Base-by-base conservation (phyloP, 805 yeast species). In the Brettanomyces nanus region DNA sequence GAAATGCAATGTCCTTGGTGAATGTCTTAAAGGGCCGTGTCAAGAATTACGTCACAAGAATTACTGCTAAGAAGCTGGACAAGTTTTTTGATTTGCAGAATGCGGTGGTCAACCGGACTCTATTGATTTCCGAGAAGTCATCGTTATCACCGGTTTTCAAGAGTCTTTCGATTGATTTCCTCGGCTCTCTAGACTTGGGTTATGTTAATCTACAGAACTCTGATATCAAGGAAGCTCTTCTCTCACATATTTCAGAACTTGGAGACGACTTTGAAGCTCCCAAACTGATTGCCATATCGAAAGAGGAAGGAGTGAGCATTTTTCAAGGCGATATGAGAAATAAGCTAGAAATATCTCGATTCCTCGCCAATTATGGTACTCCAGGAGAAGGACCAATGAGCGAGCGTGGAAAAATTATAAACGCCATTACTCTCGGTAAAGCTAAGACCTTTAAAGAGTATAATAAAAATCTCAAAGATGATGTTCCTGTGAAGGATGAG, bases 131-230 rank as follows among this genome's bases (percentile, higher is more conserved):
- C 1, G 63, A 67, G 32, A 69, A 69, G 36, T 63, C 61, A 17
- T 60, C 57, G 30, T 56, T 76, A 4, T 66, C 81, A 7, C 73
- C 86, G 1, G 53, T 77, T 40, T 69, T 68, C 49, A 83, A 80
- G 50, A 61, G 82, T 1, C 59, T 85, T 43, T 86, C 90, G 2
- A 65, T 84, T 38, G 95, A 85, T 52, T 79, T 75, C 56, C 54
- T 80, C 30, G 76, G 69, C 0, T 44, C 53, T 2, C 52, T 71
- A 3, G 72, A 74, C 30, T 68, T 73, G 47, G 80, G 68, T 1
- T 68, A 62, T 53, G 55, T 62, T 27, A 63, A 63, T 4, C 42
- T 62, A 4, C 52, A 54, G 6, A 58, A 59, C 2, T 43, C 42
- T 2, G 37, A 39, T 6, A 45, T 51, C 11, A 21, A 31, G 2